Evolutionary conservation across 345 rosid genomes (phyloP), one percentile per base, ranked within the genome.

Genomic region (Bretschneidera sinensis): DNA sequence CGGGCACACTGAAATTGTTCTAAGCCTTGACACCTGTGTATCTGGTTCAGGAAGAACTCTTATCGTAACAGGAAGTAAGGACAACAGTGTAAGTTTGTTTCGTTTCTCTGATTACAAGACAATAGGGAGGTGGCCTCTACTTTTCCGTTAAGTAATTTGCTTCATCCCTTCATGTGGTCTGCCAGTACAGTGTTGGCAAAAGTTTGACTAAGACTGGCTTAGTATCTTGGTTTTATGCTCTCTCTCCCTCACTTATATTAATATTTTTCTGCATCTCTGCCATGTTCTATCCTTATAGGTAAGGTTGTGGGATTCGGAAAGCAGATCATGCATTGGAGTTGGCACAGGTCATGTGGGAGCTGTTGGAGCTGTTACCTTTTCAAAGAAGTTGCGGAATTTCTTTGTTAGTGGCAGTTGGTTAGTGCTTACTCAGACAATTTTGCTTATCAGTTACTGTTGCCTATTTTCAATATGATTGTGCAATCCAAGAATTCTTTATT

Each of bases 371-470:
- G 81, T 94, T 67, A 87, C 95, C 65, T 90, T 94, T 73, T 80
- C 99, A 6, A 94, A 83, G 74, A 94, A 76, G 74, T 55, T 48
- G 57, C 69, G 43, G 18, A 80, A 74, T 68, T 94, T 94, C 73
- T 80, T 94, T 72, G 89, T 94, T 67, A 87, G 92, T 70, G 99
- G 92, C 54, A 90, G 97, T 61, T 87, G 99, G 99, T 90, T 63
- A 74, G 88, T 65, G 21, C 52, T 68, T 61, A 8, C 54, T 17
- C 21, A 9, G 56, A 34, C 19, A 24, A 47, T 48, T 18, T 1
- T 19, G 21, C 17, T 50, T 64, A 21, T 64, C 45, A 24, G 3
- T 39, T 14, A 1, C 16, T 39, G 16, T 39, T 39, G 11, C 45
- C 16, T 39, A 4, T 39, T 39, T 39, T 39, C 1, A 13, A 13